Percentiles rank a stretch among this genome's conserved stretches.
phyloP scores from a whole-genome alignment of 306 rosid species.

The Quercus suber region DNA sequence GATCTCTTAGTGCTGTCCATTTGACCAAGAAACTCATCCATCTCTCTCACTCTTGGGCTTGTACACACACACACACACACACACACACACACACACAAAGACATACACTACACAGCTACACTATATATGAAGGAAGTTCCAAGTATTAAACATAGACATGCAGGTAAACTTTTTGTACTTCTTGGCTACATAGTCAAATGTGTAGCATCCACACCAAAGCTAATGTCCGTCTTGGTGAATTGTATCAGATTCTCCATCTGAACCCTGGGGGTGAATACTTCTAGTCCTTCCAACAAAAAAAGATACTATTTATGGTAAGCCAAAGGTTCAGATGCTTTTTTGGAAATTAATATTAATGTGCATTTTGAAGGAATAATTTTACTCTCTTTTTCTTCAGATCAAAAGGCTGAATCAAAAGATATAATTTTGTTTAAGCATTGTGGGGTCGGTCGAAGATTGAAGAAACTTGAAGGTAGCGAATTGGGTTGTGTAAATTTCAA shows the following conservation, averaged over 20 bases:
- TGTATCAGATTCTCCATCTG: slow-evolving; percentile 47
- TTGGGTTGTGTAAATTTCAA: slow-evolving; percentile 39
- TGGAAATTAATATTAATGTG: not conserved
- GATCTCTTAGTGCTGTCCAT: slow-evolving; percentile 57
- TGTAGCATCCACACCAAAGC: slow-evolving; percentile 30
- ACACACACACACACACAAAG: not conserved
- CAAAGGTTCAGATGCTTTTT: not conserved
- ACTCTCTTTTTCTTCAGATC: slow-evolving; percentile 33
- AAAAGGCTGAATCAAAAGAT: slow-evolving; percentile 34
- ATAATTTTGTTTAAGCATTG: slow-evolving; percentile 27
- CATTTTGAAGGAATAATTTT: not conserved
- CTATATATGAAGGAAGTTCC: slow-evolving; percentile 21
- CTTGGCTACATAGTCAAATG: slow-evolving; percentile 20
- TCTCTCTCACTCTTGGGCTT: not conserved
- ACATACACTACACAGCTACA: not conserved
- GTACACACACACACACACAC: not conserved
- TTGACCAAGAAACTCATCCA: slow-evolving; percentile 47
- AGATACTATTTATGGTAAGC: slow-evolving; percentile 44
- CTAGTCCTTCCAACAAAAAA: slow-evolving; percentile 26
- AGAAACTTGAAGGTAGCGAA: slow-evolving; percentile 30
- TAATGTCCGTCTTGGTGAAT: slow-evolving; percentile 25
- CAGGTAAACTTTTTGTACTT: slow-evolving; percentile 36
- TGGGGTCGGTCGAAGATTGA: slow-evolving; percentile 28
- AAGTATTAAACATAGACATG: slow-evolving; percentile 29
- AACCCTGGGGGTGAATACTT: slow-evolving; percentile 17